phyloP scores from a whole-genome alignment of 257 asterid species.

The Salvia hispanica region DNA sequence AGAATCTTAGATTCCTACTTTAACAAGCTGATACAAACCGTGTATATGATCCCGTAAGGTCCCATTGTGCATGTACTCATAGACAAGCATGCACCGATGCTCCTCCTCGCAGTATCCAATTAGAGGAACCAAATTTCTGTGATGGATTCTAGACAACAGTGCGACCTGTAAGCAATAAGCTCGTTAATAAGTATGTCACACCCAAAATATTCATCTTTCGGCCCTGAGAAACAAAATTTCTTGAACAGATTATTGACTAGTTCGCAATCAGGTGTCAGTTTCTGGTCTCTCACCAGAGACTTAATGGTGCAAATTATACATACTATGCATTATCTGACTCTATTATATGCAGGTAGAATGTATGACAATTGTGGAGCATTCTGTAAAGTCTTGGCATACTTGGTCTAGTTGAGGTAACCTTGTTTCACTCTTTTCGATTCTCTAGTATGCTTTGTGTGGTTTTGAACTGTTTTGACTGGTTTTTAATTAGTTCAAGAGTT shows the following conservation, averaged over 20 bases:
- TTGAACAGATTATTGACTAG: neutral
- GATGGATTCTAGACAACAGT: conserved; percentile 91
- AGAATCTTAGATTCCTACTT: conserved; percentile 4
- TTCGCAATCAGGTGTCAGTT: neutral
- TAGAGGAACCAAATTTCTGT: conserved; percentile 92
- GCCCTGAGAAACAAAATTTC: neutral
- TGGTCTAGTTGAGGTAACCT: neutral
- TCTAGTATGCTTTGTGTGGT: neutral
- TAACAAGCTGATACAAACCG: conserved; percentile 38
- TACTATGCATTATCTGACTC: neutral
- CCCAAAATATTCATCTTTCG: neutral
- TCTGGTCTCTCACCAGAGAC: neutral
- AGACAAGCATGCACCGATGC: conserved; percentile 89
- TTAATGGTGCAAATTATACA: neutral
- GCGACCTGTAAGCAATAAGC: conserved; percentile 70
- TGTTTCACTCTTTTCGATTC: neutral
- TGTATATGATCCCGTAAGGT: conserved; percentile 87
- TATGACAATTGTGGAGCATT: conserved; percentile 3
- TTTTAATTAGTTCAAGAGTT: neutral
- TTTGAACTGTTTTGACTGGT: neutral
- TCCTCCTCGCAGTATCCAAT: conserved; percentile 94
- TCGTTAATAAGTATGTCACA: conserved; percentile 12
- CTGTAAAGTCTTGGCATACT: neutral
- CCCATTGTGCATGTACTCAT: conserved; percentile 98
- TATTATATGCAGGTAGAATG: conserved; percentile 18